Base-by-base conservation (phyloP, 306 rosid genomes). In the Herpetospermum pedunculosum region DNA sequence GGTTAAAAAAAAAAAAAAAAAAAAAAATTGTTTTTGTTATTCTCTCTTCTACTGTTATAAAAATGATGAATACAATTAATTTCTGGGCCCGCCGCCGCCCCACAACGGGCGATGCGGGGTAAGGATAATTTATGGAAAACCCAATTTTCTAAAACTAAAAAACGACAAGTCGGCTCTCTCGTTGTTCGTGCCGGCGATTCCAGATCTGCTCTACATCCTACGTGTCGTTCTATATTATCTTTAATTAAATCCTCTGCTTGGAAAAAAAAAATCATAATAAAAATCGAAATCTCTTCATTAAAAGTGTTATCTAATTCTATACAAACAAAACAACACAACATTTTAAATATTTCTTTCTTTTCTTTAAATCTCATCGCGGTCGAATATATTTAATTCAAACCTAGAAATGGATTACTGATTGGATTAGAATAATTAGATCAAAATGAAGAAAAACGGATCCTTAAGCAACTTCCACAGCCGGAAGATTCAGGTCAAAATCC, bases 401-500 rank as follows among this genome's bases (percentile, higher is more conserved):
- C 50, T 23, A 23, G 12, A 37, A 38, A 65, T 65, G 72, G 72
- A 65, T 65, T 65, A 65, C 72, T 19, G 35, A 13, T 28, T 40
- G 4, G 40, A 65, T 68, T 68, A 65, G 34, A 21, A 40, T 16
- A 11, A 62, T 62, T 62, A 62, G 44, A 19, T 65, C 19, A 65
- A 37, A 30, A 59, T 9, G 26, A 37, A 37, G n/a, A 37, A 21
- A 26, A 28, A 12, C 23, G 23, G 21, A 21, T 68, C 73, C 19
- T 87, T 82, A 92, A 2, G 86, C 92, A 46, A 78, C 89, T 70
- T 87, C 96, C 5, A 86, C 79, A 0, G 86, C 89, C 0, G 97
- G 92, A 6, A 90, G 85, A 11, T 92, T 92, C 4, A 92, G 97
- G 62, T 92, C 97, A 13, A 92, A 89, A 83, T 86, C 87, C 64